Conservation (phyloP, 2,329 filamentous ascomycete species). For the Tolypocladium capitatum region DNA sequence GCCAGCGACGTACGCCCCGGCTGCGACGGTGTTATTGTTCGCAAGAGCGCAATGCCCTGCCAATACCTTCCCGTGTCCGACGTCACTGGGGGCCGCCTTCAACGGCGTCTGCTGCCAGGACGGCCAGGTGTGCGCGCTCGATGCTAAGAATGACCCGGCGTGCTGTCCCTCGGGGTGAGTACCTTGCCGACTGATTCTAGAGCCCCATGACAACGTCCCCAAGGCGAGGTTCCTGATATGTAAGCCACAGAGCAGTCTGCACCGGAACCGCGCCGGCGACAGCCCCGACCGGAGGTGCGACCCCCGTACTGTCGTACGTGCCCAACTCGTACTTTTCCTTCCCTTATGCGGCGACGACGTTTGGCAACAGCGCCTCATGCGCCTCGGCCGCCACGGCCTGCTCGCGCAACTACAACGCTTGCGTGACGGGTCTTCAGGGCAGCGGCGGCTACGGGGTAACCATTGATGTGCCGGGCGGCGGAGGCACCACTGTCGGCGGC, state of each 20-base stretch:
- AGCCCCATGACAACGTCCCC: background rate
- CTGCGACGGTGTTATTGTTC: conserved; percentile 9
- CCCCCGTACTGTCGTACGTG: conserved; percentile 35
- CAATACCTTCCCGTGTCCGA: conserved; percentile 37
- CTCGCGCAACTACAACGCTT: conserved; percentile 38
- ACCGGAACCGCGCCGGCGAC: conserved; percentile 38
- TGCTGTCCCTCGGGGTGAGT: conserved; percentile 41
- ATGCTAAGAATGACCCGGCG: conserved; percentile 33
- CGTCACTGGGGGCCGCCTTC: conserved; percentile 31
- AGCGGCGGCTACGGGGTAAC: conserved; percentile 36
- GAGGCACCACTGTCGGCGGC: conserved; percentile 37
- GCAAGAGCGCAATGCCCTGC: conserved; percentile 27
- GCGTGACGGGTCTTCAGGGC: conserved; percentile 34
- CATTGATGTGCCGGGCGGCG: conserved; percentile 39
- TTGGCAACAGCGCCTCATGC: conserved; percentile 36
- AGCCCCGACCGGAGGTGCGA: conserved; percentile 21
- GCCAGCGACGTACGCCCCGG: conserved; percentile 8
- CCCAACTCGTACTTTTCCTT: conserved; percentile 47
- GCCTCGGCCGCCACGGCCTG: conserved; percentile 37
- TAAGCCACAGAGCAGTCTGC: conserved; percentile 31
- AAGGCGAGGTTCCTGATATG: background rate
- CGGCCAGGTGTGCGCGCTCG: conserved; percentile 36
- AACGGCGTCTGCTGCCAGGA: conserved; percentile 36
- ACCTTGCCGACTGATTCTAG: conserved; percentile 1
- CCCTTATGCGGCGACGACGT: conserved; percentile 41